Base-by-base conservation (phyloP, 2,329 filamentous ascomycete genomes). In the Cytospora chrysosperma region DNA sequence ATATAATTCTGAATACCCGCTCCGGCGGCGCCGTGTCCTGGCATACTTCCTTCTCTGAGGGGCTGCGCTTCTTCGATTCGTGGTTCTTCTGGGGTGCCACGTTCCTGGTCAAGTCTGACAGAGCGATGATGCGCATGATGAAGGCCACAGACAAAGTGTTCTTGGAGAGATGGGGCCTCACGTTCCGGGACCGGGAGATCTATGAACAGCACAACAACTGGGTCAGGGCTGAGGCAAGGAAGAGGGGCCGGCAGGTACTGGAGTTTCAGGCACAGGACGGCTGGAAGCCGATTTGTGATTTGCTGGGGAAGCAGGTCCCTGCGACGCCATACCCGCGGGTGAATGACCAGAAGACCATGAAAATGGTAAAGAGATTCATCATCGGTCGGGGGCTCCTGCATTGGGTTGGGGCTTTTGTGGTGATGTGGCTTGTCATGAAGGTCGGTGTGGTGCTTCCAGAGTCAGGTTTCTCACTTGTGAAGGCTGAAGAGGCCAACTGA, bases 1-100 rank as follows among this genome's bases (percentile, higher is more conserved):
- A 68, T 1, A 56, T 77, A 5, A 66, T 77, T 0, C 61, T 77
- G 1, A 77, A 77, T n/a, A 47, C 32, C 32, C 55, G 63, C 43
- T 47, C 49, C 24, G 63, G 60, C 43, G 61, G 63, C 17, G 56
- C 61, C 10, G 32, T 26, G 4, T 28, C 50, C 9, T 65, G 63
- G 63, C 52, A 63, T 47, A 28, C 17, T 21, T 59, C 56, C 53
- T 63, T 65, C 56, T 54, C 55, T 3, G 63, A 63, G 37, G 63
- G 60, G 26, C 63, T 65, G 34, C 56, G 56, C 17, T 65, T 65
- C 43, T 65, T 65, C 9, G 63, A 65, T 54, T 62, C 59, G 15
- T 65, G 63, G 63, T 26, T 52, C 15, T 65, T 63, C 34, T 65
- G 63, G 60, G 34, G 43, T n/a, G 63, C 60, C 17, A 65, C 60